These are phyloP conservation scores for Kwoniella mangroviensis DNA, from an alignment of 768 basidiomycete genomes.

Conservation along the genomic window DNA sequence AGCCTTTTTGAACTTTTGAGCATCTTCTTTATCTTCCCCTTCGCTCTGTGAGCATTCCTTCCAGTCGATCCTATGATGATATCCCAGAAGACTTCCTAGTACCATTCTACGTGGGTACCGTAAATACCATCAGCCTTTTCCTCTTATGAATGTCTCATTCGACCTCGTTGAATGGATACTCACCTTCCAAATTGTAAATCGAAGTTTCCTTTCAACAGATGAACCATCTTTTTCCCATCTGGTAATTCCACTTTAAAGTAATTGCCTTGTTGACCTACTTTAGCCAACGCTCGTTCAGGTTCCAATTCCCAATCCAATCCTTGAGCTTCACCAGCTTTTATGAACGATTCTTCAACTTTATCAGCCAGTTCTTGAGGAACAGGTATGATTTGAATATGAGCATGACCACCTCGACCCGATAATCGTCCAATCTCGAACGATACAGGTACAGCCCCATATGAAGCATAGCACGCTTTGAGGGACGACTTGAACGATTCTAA, in stretches of 20 bases:
- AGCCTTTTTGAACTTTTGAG: conserved; percentile 77
- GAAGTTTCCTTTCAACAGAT: conserved; percentile 80
- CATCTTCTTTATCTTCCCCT: conserved; percentile 83
- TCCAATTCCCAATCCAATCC: conserved; percentile 79
- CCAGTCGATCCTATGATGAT: conserved; percentile 86
- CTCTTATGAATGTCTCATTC: no score
- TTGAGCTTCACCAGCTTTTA: conserved; percentile 67
- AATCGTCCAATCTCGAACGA: conserved; percentile 86
- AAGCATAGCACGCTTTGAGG: conserved; percentile 72
- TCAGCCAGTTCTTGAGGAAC: conserved; percentile 62
- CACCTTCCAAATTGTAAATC: conserved; percentile 93
- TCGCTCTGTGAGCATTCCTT: conserved; percentile 81
- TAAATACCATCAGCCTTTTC: background rate
- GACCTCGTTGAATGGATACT: conserved; percentile 41
- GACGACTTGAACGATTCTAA: conserved; percentile 80
- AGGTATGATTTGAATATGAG: conserved; percentile 77
- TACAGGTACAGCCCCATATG: conserved; percentile 71
- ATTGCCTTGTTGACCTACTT: conserved; percentile 63
- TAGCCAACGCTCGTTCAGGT: conserved; percentile 67
- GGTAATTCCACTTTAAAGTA: conserved; percentile 94
- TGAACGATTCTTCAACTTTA: conserved; percentile 73
- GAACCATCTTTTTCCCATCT: conserved; percentile 79
- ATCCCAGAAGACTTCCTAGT: conserved; percentile 73
- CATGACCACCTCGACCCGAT: conserved; percentile 86
- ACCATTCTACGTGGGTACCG: conserved; percentile 68